Evolutionary conservation across 75 land plant species (phyloP).

Genomic region (Chamaecyparis obtusa): DNA sequence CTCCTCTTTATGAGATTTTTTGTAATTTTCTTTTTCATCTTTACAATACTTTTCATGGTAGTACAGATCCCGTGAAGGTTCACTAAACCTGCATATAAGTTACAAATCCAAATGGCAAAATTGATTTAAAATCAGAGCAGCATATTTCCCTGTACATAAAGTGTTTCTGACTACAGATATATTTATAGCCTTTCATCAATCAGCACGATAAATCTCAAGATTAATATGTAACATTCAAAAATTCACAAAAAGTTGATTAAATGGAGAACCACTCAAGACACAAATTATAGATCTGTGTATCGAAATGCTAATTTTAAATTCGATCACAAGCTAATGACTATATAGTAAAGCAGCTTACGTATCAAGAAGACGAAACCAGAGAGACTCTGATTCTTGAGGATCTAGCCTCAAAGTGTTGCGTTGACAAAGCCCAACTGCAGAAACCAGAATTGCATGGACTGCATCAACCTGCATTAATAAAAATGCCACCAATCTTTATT

Average conservation of each 20-base stretch:
- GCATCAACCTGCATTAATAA: constrained; percentile 50
- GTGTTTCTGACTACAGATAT: not conserved
- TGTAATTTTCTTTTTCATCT: constrained; percentile 2
- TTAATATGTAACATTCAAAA: not conserved
- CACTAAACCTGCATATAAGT: constrained; percentile 51
- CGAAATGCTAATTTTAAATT: not conserved
- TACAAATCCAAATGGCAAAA: not conserved
- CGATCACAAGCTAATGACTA: not conserved
- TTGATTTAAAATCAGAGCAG: not conserved
- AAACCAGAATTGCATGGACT: constrained; percentile 43
- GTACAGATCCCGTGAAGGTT: constrained; percentile 47
- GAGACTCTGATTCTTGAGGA: constrained; percentile 72
- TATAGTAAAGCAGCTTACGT: constrained; percentile 36
- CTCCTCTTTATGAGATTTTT: constrained; percentile 3
- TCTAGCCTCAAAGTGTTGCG: constrained; percentile 85
- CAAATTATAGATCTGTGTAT: not conserved
- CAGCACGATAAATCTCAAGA: not conserved
- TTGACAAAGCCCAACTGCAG: constrained; percentile 81
- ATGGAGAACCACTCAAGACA: not conserved
- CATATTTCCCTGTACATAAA: not conserved
- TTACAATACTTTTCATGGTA: constrained; percentile 11
- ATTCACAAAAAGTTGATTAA: not conserved
- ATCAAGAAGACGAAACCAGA: constrained; percentile 93
- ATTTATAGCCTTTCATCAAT: not conserved
- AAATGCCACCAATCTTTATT: not conserved